phyloP scores from a whole-genome alignment of 306 rosid species.

The Citrullus mucosospermus region DNA sequence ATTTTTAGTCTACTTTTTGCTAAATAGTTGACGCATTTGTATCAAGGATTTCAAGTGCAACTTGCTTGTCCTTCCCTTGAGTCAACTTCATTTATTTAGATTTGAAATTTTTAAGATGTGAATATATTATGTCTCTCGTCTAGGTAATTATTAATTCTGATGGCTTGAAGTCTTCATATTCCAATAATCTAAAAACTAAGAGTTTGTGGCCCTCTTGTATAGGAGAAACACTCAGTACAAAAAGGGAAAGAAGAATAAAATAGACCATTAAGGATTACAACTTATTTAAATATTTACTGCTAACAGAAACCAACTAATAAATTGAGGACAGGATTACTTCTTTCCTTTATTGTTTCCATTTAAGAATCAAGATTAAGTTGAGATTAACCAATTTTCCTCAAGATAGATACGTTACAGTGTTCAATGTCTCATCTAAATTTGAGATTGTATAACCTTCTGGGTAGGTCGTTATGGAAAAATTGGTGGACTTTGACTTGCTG shows the following conservation, averaged over 20 bases:
- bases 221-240: neutral
- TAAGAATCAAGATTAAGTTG: neutral
- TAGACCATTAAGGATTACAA: neutral
- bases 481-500: slow-evolving; percentile 80
- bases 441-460: slow-evolving; percentile 14
- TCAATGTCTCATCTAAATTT: neutral
- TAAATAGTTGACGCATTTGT: neutral
- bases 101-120: neutral
- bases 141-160: neutral
- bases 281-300: neutral
- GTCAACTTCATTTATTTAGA: slow-evolving; percentile 1
- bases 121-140: neutral
- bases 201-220: neutral
- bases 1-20: neutral
- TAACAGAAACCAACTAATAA: neutral
- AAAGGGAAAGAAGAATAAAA: neutral
- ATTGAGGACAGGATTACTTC: neutral
- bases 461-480: slow-evolving; percentile 85
- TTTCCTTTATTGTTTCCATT: neutral
- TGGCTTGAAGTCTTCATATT: neutral
- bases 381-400: neutral
- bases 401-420: neutral
- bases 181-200: no score
- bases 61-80: neutral
- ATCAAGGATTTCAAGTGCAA: neutral